Conservation (phyloP, 2,329 filamentous ascomycete species). For the Pyrenophora seminiperda region DNA sequence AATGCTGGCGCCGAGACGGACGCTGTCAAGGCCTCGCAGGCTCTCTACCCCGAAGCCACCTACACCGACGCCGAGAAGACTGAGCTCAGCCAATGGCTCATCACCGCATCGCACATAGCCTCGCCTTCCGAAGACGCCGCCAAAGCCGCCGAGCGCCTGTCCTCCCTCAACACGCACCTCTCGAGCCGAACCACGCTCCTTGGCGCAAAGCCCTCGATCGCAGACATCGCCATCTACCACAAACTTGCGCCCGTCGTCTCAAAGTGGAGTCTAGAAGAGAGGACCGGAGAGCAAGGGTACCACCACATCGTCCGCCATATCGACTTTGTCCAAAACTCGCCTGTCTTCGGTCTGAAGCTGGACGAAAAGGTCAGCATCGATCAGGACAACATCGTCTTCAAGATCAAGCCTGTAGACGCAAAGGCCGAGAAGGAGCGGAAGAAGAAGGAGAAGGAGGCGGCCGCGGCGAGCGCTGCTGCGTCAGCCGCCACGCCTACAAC, state of each 20-base stretch:
- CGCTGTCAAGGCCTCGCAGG: constrained; percentile 55
- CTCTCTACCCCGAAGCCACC: constrained; percentile 70
- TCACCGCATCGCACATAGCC: constrained; percentile 73
- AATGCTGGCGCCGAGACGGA: constrained; percentile 45
- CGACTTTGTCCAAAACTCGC: constrained; percentile 93
- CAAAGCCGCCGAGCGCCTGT: constrained; percentile 68
- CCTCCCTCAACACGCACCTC: constrained; percentile 83
- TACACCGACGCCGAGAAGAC: constrained; percentile 81
- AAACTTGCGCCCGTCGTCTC: constrained; percentile 76
- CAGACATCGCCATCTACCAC: constrained; percentile 83
- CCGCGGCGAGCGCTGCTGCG: constrained; percentile 60
- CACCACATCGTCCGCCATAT: constrained; percentile 90
- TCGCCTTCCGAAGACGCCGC: constrained; percentile 61
- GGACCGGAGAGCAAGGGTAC: constrained; percentile 85
- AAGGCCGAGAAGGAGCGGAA: constrained; percentile 96
- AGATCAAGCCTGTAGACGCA: constrained; percentile 85
- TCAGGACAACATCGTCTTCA: constrained; percentile 78
- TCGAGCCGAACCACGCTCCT: constrained; percentile 87
- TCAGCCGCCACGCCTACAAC: constrained; percentile 53
- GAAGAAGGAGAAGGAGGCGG: constrained; percentile 88
- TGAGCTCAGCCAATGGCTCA: constrained; percentile 89
- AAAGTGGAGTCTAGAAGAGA: constrained; percentile 81
- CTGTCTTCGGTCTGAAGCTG: constrained; percentile 70
- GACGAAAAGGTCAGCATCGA: constrained; percentile 80
- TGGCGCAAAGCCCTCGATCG: constrained; percentile 85